Evolutionary conservation across 2,329 filamentous ascomycete genomes (phyloP).

Genomic region (Scytalidium sp.): DNA sequence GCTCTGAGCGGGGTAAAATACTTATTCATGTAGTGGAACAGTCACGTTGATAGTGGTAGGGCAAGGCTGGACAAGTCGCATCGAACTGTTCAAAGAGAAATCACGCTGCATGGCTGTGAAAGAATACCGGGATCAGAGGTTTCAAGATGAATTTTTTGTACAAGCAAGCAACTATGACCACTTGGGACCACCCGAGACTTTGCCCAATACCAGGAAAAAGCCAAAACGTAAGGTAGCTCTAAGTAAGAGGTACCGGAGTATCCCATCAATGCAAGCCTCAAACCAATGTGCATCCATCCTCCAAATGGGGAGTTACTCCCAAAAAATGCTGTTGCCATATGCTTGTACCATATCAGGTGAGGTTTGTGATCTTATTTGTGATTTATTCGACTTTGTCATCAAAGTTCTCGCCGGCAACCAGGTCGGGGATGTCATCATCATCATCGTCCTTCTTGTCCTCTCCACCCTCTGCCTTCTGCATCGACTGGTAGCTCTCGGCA

Average conservation of each 20-base stretch:
- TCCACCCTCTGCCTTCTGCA: conserved; percentile 89
- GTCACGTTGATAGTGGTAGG: no score
- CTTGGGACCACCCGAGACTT: conserved; percentile 19
- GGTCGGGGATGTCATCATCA: conserved; percentile 93
- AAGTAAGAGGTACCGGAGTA: background rate
- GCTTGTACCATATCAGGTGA: background rate
- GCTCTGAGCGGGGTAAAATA: no score
- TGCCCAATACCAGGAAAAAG: conserved; percentile 11
- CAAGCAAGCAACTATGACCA: conserved; percentile 25
- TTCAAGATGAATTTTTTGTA: conserved; percentile 26
- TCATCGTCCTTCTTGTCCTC: conserved; percentile 71
- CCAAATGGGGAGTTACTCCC: background rate
- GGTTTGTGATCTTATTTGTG: background rate
- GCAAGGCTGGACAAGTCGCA: no score
- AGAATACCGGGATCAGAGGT: background rate
- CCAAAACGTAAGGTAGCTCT: conserved; percentile 1
- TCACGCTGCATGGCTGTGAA: background rate
- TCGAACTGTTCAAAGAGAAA: background rate
- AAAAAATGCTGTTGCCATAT: background rate
- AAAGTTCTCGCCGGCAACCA: conserved; percentile 97
- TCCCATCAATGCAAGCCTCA: conserved; percentile 5
- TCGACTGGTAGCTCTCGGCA: conserved; percentile 98
- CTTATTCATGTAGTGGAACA: no score
- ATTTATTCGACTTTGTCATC: conserved; percentile 72
- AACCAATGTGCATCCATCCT: conserved; percentile 13